Percentiles rank a stretch among this genome's conserved stretches.
Conservation (phyloP, 805 yeast species). For the Torulaspora franciscae region DNA sequence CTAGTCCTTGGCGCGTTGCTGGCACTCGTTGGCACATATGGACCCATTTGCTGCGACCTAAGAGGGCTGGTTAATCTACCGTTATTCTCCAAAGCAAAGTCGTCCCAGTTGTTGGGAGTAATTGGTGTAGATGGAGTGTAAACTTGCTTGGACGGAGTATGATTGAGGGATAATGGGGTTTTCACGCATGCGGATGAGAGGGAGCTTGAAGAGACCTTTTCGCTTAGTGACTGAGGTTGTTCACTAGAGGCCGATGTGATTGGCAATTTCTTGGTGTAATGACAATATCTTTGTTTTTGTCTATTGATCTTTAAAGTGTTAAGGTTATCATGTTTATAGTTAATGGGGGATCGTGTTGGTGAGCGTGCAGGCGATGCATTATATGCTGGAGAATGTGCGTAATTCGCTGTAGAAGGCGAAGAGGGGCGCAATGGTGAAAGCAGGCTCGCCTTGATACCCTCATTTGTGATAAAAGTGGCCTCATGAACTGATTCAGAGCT, state of each 20-base stretch:
- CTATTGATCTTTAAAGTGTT: slow-evolving; percentile 32
- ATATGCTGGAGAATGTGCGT: not conserved
- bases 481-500: not conserved
- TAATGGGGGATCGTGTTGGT: slow-evolving; percentile 2
- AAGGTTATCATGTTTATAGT: slow-evolving; percentile 11
- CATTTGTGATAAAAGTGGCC: slow-evolving; percentile 1
- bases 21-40: not conserved
- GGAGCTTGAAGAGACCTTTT: slow-evolving; percentile 27
- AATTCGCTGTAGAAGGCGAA: slow-evolving; percentile 14
- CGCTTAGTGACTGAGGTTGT: slow-evolving; percentile 25
- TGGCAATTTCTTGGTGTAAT: slow-evolving; percentile 31
- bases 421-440: slow-evolving; percentile 26
- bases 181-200: slow-evolving; percentile 25
- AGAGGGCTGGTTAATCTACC: slow-evolving; percentile 12
- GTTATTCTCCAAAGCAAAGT: not conserved
- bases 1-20: slow-evolving; percentile 11
- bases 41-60: slow-evolving; percentile 5
- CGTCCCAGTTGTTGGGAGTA: slow-evolving; percentile 9
- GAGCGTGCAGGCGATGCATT: slow-evolving; percentile 5
- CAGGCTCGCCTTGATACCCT: slow-evolving; percentile 8
- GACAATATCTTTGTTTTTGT: slow-evolving; percentile 33
- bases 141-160: slow-evolving; percentile 25
- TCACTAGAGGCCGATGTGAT: slow-evolving; percentile 13
- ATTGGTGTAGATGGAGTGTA: slow-evolving; percentile 7
- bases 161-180: slow-evolving; percentile 27